These are phyloP conservation scores for Westerdykella aurantiaca DNA, from an alignment of 2,329 filamentous ascomycete species.

Conservation along the genomic window DNA sequence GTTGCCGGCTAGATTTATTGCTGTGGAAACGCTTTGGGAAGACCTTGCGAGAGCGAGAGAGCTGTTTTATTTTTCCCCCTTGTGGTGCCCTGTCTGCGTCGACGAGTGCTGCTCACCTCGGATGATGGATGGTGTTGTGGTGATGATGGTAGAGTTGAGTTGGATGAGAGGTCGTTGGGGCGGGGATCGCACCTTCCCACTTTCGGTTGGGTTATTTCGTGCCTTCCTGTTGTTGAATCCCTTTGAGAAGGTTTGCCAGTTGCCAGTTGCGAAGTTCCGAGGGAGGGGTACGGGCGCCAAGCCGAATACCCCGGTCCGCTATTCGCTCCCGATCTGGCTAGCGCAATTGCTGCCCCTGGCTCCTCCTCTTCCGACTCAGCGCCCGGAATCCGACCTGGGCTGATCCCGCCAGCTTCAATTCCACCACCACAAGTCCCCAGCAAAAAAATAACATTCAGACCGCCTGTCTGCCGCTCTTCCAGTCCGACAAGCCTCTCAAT, in stretches of 20 bases:
- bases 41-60: too few species aligned
- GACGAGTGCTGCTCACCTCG: too few species aligned
- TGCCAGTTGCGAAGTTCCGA: background rate
- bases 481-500: background rate
- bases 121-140: too few species aligned
- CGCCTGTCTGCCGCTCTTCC: slow-evolving; percentile 20
- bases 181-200: too few species aligned
- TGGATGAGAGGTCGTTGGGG: too few species aligned
- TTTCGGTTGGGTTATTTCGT: too few species aligned
- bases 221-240: too few species aligned
- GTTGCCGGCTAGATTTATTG: background rate
- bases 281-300: background rate
- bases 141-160: too few species aligned
- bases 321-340: background rate
- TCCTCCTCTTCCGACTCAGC: background rate
- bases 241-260: background rate
- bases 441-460: slow-evolving; percentile 36
- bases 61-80: too few species aligned
- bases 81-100: too few species aligned
- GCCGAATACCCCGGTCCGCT: background rate
- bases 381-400: background rate
- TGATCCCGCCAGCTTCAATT: slow-evolving; percentile 6
- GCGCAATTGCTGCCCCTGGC: background rate
- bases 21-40: background rate
- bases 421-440: slow-evolving; percentile 12